Evolutionary conservation across 306 rosid species (phyloP).

Genomic region (Heteromeles arbutifolia): DNA sequence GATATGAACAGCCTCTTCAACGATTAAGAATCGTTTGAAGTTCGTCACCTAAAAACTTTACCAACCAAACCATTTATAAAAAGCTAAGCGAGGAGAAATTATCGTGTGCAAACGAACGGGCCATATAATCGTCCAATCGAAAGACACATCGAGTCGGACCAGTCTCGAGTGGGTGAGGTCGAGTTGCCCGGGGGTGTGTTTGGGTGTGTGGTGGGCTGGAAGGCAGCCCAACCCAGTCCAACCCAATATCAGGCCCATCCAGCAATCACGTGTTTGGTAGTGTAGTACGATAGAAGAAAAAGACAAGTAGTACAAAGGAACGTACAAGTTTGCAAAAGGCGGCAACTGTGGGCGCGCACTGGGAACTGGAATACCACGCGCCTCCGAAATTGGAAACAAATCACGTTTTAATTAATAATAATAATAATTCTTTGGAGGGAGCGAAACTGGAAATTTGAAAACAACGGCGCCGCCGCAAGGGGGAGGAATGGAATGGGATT

Average conservation of each 20-base stretch:
- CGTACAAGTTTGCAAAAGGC: neutral
- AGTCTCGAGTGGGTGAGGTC: too few relatives aligned
- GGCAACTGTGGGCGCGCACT: neutral
- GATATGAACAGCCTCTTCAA: too few relatives aligned
- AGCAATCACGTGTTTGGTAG: neutral
- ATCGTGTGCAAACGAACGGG: too few relatives aligned
- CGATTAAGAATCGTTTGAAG: too few relatives aligned
- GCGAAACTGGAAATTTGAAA: neutral
- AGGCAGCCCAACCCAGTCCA: neutral
- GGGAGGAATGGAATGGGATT: neutral
- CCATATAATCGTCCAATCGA: too few relatives aligned
- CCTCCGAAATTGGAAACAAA: neutral
- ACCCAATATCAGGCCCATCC: neutral
- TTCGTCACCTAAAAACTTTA: too few relatives aligned
- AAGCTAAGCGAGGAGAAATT: too few relatives aligned
- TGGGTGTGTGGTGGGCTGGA: too few relatives aligned
- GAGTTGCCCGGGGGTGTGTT: too few relatives aligned
- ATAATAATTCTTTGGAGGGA: neutral
- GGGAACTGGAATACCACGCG: neutral
- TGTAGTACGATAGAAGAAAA: neutral
- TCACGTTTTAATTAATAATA: neutral
- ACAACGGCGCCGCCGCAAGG: neutral
- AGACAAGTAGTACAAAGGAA: neutral
- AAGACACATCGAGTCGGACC: too few relatives aligned
- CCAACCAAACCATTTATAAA: too few relatives aligned